Base-by-base conservation (phyloP, 78 protist genomes). In the Dictyostelium intermedium region DNA sequence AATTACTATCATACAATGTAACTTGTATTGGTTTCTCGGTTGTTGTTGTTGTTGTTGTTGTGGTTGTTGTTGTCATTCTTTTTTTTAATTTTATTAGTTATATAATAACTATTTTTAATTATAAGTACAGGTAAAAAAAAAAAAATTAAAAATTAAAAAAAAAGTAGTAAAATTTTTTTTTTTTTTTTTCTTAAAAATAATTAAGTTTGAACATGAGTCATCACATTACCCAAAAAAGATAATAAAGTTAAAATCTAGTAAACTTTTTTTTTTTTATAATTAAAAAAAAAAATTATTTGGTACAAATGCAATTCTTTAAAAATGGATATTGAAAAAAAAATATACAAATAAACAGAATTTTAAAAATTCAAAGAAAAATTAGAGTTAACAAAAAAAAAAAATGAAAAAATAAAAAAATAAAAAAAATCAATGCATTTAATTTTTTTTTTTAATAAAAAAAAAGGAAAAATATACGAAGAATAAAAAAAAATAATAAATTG, bases 11-110 rank as follows among this genome's bases (percentile, higher is more conserved):
- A 69, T 89, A 89, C 3, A 87, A 43, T 18, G 85, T 63, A 20
- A 89, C 93, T 80, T 69, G 41, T 43, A 47, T 45, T 39, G 92
- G 92, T 50, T 84, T 56, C 8, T 34, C 56, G 27, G 27, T 41
- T 13, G 34, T 53, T 53, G 63, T 7, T 53, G 14, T 63, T 9
- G 32, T 27, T 16, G 73, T n/a, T 25, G 27, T 63, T 63, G 32
- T 27, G 4, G 73, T 20, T 5, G 73, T 63, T 2, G 34, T 63
- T 5, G 27, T 60, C 56, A 47, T 47, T 39, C 4, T 39, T 39
- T 39, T 10, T 47, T 47, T 10, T 47, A 47, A 10, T 47, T 11
- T 7, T 47, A 47, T 50, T 50, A 50, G 10, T 16, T 50, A 2
- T 50, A 2, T 16, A 2, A 10, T 50, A 16, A 50, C 61, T 50